phyloP scores from a whole-genome alignment of 495 filamentous ascomycete genomes.

The Penicillium atrosanguineum region DNA sequence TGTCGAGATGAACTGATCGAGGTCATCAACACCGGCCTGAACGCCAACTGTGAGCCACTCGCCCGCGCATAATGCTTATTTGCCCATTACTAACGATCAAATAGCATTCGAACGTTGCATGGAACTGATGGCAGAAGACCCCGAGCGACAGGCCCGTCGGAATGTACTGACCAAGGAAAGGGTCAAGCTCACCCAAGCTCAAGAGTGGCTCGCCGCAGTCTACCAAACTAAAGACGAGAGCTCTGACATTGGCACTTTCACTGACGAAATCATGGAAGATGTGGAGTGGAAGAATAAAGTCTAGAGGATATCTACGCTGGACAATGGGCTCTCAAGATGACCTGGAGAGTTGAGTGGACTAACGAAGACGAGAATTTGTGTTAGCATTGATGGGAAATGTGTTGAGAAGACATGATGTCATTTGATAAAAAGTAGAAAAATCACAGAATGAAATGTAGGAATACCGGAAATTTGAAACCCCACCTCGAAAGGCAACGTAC shows the following conservation, averaged over 20 bases:
- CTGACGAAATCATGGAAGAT: neutral
- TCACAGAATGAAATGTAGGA: neutral
- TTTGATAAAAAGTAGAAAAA: neutral
- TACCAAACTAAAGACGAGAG: constrained; percentile 16
- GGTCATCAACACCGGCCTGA: constrained; percentile 33
- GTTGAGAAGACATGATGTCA: too few relatives aligned
- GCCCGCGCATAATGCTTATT: neutral
- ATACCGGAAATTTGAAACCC: neutral
- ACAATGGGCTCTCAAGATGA: neutral
- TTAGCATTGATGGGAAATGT: neutral
- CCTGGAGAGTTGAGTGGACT: neutral
- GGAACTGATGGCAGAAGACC: constrained; percentile 47
- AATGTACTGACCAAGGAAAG: constrained; percentile 38
- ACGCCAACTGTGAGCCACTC: constrained; percentile 33
- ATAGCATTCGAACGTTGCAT: constrained; percentile 19
- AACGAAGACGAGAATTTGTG: neutral
- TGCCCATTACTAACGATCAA: neutral
- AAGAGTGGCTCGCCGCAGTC: constrained; percentile 34
- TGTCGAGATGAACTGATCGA: constrained; percentile 37
- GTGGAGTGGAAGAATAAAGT: neutral
- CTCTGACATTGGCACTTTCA: constrained; percentile 11
- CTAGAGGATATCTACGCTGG: neutral
- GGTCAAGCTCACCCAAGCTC: constrained; percentile 44
- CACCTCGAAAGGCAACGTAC: neutral
- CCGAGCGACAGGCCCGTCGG: constrained; percentile 40